Evolutionary conservation across 176 grass and related monocot species (phyloP).

Genomic region (Chrysopogon serrulatus): DNA sequence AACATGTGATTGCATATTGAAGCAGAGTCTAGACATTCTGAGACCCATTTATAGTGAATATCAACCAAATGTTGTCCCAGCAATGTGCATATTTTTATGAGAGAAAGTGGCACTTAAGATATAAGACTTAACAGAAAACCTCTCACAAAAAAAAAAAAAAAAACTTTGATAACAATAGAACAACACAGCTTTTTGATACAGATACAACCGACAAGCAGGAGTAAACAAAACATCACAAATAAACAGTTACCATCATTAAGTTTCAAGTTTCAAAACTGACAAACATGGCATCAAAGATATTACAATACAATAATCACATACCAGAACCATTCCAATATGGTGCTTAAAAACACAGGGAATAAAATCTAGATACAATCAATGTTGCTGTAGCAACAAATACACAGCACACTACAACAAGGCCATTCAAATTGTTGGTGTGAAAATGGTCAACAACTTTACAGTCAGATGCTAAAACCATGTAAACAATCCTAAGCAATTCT

Average conservation of each 20-base stretch:
- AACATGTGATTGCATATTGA: constrained; percentile 2
- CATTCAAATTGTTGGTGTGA: background rate
- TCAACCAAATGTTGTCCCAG: background rate
- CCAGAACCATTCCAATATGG: no score
- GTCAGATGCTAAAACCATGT: background rate
- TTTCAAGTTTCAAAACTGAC: background rate
- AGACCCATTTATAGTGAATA: background rate
- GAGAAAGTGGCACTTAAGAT: background rate
- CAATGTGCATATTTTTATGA: background rate
- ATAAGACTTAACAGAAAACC: background rate
- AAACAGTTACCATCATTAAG: background rate
- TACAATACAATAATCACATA: background rate
- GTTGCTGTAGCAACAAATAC: background rate
- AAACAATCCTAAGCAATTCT: background rate
- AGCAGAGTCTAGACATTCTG: background rate
- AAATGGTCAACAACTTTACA: background rate
- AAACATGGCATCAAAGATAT: background rate
- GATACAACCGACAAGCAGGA: background rate
- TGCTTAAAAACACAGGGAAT: background rate
- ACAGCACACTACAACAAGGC: background rate
- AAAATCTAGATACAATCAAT: background rate
- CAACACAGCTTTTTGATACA: background rate
- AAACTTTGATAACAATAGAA: background rate
- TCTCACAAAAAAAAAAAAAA: background rate
- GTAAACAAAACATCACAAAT: background rate